These are phyloP conservation scores for Elsinoe necatrix DNA, from an alignment of 2,329 filamentous ascomycete genomes.

Conservation along the genomic window DNA sequence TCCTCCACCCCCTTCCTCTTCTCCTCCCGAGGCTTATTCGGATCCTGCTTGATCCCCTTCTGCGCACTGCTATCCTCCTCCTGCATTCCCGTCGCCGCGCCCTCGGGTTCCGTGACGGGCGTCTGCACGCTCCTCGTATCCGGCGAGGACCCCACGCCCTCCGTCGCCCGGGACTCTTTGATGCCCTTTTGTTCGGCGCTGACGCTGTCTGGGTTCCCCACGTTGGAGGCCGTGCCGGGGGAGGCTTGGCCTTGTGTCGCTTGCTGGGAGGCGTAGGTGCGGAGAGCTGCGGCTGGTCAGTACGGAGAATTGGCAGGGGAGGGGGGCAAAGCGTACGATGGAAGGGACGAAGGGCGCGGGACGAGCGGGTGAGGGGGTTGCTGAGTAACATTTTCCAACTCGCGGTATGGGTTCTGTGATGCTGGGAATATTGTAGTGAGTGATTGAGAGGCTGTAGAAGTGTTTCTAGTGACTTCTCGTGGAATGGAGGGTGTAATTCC, in stretches of 20 bases:
- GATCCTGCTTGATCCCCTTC: constrained; percentile 20
- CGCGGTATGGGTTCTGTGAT: too few relatives aligned
- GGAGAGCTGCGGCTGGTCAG: neutral
- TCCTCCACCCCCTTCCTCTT: constrained; percentile 21
- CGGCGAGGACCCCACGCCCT: constrained; percentile 4
- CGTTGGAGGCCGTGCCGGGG: constrained; percentile 16
- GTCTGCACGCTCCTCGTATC: constrained; percentile 15
- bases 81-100: constrained; percentile 2
- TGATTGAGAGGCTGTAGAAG: neutral
- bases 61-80: constrained; percentile 34
- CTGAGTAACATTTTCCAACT: too few relatives aligned
- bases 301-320: neutral
- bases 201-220: constrained; percentile 13
- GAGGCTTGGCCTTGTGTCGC: constrained; percentile 13
- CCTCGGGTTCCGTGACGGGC: constrained; percentile 12
- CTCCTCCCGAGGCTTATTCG: constrained; percentile 18
- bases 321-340: neutral
- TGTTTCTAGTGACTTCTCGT: neutral
- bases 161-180: constrained; percentile 15
- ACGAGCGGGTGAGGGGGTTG: too few relatives aligned
- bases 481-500: neutral
- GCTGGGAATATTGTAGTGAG: neutral
- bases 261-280: constrained; percentile 14
- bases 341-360: neutral
- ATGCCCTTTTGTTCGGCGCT: constrained; percentile 9